Evolutionary conservation across 2,329 filamentous ascomycete species (phyloP), one percentile per base, ranked within the genome.

Genomic region (Fusarium buxicola): DNA sequence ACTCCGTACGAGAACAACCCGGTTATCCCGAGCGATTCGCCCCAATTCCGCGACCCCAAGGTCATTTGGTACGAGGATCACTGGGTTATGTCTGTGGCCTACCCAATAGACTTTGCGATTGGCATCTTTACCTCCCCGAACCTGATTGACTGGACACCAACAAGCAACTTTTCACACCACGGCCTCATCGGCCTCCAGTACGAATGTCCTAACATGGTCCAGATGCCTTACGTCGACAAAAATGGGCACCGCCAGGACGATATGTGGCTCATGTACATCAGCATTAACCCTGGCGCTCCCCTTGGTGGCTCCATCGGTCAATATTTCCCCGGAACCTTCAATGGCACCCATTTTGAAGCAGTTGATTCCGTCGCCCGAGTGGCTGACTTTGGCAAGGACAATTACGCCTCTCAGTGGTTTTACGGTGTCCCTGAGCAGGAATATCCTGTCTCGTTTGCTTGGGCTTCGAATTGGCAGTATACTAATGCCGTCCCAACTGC

Each of bases 11-110:
- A 77, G 2, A 72, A 72, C 5, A 90, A 90, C 58, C 88, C 88
- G 2, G 84, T 90, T 13, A 82, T 90, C 38, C 73, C 79, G 60
- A 82, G 82, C 69, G 78, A 78, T 55, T 80, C 82, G 15, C 78
- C 73, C 7, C 81, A 87, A 60, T 90, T 90, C 76, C 84, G 88
- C 21, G 88, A 90, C 61, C 87, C 88, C 2, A 87, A 89, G 66
- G 86, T 90, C 2, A 78, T 87, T 39, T 85, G 85, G 78, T 83
- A 88, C 60, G 74, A 80, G 2, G 69, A 81, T 36, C 74, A 78
- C 15, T 89, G 87, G 87, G 82, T 86, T 34, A 84, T 86, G 80
- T 79, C 82, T 0, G 63, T 88, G 3, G 77, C 86, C 0, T 87
- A 84, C 53, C 49, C 74, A 0, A 60, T 67, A 7, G 85, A 87